Evolutionary conservation across 2,329 filamentous ascomycete species (phyloP).

Genomic region (Podosphaera fusca): DNA sequence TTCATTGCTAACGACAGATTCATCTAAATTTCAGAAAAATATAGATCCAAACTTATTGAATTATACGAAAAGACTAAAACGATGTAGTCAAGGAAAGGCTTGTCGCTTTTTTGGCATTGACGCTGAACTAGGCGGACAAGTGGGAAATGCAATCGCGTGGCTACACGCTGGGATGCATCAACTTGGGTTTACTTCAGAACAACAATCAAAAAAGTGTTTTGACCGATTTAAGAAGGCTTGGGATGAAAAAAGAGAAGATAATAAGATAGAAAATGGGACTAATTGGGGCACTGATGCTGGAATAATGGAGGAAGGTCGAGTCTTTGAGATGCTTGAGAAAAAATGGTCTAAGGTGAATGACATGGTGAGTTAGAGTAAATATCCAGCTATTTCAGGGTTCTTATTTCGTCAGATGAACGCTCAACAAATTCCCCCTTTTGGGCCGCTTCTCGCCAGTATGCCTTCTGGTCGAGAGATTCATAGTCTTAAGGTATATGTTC

Average conservation of each 20-base stretch:
- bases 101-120: slow-evolving; percentile 83
- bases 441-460: slow-evolving; percentile 51
- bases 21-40: slow-evolving; percentile 21
- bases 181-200: slow-evolving; percentile 33
- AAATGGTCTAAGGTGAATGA: slow-evolving; percentile 93
- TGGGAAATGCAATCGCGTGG: slow-evolving; percentile 74
- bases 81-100: slow-evolving; percentile 59
- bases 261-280: slow-evolving; percentile 47
- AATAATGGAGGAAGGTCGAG: slow-evolving; percentile 57
- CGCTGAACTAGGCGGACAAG: slow-evolving; percentile 59
- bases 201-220: slow-evolving; percentile 26
- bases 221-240: slow-evolving; percentile 50
- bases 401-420: slow-evolving; percentile 41
- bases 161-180: slow-evolving; percentile 53
- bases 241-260: slow-evolving; percentile 57
- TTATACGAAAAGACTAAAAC: slow-evolving; percentile 54
- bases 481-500: slow-evolving; percentile 40
- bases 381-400: neutral
- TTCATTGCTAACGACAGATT: slow-evolving; percentile 22
- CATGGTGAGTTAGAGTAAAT: slow-evolving; percentile 33
- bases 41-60: slow-evolving; percentile 42
- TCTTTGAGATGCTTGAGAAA: slow-evolving; percentile 64
- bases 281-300: slow-evolving; percentile 70
- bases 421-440: slow-evolving; percentile 48
- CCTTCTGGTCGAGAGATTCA: slow-evolving; percentile 80